phyloP scores from a whole-genome alignment of 768 basidiomycete genomes.

The Mrakia gelida region DNA sequence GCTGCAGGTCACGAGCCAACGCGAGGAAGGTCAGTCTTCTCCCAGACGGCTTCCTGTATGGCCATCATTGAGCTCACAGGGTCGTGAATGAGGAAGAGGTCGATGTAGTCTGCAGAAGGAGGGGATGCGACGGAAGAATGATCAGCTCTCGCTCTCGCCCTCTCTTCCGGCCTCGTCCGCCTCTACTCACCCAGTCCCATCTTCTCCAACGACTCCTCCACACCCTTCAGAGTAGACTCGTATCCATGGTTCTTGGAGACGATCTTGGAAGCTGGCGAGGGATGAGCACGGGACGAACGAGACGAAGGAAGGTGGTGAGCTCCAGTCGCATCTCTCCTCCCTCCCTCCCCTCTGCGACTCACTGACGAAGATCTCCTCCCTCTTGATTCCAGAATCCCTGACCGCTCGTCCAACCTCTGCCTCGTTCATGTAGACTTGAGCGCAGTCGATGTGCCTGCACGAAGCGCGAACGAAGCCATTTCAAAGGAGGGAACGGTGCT shows the following conservation, averaged over 20 bases:
- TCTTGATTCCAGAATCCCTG: not conserved
- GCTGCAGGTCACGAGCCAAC: not conserved
- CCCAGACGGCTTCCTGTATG: too few species aligned
- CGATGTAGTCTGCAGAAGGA: constrained; percentile 13
- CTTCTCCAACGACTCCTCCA: constrained; percentile 15
- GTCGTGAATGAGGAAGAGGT: constrained; percentile 32
- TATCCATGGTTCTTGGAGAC: constrained; percentile 25
- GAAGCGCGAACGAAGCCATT: not conserved
- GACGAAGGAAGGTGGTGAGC: not conserved
- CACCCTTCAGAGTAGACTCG: constrained; percentile 21
- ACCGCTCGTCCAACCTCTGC: constrained; percentile 8
- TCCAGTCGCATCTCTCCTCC: not conserved
- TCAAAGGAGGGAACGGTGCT: too few species aligned
- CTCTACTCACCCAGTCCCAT: not conserved
- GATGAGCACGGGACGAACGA: too few species aligned
- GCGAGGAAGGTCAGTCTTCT: not conserved
- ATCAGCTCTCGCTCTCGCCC: not conserved
- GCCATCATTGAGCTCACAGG: not conserved
- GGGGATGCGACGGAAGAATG: not conserved
- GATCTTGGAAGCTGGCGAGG: constrained; percentile 24
- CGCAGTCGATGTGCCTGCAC: constrained; percentile 20
- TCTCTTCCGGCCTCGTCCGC: too few species aligned
- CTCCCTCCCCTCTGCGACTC: not conserved
- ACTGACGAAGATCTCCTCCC: constrained; percentile 32
- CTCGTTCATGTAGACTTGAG: constrained; percentile 28